Evolutionary conservation across 1,284 basidiomycete species (phyloP).

Genomic region (Puccinia coronata): DNA sequence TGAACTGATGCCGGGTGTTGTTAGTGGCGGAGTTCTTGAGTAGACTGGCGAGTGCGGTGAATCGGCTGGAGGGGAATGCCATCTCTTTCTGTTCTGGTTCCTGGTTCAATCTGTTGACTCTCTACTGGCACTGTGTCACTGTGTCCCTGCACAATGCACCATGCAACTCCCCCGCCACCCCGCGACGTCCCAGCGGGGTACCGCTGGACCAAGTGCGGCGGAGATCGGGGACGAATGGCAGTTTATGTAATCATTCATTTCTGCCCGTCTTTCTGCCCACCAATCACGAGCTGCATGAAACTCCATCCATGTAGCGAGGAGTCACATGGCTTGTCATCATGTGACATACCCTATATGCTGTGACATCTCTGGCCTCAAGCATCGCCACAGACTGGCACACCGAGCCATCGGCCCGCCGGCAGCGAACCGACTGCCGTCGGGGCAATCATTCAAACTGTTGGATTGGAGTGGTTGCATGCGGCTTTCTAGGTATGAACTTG

Average conservation of each 20-base stretch:
- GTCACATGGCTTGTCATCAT: too few species aligned
- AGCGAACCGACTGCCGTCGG: background rate
- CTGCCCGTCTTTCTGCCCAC: conserved; percentile 21
- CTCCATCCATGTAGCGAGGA: background rate
- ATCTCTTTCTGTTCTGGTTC: background rate
- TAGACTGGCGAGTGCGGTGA: conserved; percentile 14
- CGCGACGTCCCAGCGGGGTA: too few species aligned
- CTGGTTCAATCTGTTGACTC: too few species aligned
- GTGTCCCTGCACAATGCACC: too few species aligned
- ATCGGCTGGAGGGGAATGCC: conserved; percentile 27
- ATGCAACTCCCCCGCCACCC: too few species aligned
- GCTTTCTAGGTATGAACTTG: background rate
- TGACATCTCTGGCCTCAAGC: background rate
- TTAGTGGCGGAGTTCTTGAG: conserved; percentile 24
- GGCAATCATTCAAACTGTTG: background rate
- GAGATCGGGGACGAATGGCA: conserved; percentile 17
- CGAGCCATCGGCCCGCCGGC: too few species aligned
- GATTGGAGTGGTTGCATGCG: background rate
- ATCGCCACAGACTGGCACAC: background rate
- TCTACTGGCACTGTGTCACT: too few species aligned
- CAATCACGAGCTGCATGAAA: conserved; percentile 22
- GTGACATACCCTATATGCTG: conserved; percentile 7
- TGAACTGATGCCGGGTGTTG: conserved; percentile 20
- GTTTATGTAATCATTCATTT: background rate
- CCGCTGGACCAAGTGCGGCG: background rate